A percentile compares a stretch with the other conserved stretches of the same genome.
phyloP scores from a whole-genome alignment of 306 rosid genomes.

The Lathyrus tuberosus region DNA sequence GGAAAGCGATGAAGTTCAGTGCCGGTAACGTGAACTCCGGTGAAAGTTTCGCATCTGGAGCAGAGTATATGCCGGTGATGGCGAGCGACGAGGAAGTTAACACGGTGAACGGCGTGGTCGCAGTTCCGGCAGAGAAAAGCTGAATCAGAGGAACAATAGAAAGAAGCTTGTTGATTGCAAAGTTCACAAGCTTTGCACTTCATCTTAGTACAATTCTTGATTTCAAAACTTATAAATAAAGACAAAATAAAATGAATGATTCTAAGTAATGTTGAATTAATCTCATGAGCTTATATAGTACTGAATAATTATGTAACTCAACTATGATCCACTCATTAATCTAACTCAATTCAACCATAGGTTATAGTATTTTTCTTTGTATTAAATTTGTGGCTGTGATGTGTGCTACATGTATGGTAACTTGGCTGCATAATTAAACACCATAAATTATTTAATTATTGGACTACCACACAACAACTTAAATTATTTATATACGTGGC shows the following conservation, averaged over 20 bases:
- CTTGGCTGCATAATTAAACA: neutral
- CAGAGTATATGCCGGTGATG: constrained; percentile 43
- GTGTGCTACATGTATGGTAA: neutral
- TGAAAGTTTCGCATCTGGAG: constrained; percentile 27
- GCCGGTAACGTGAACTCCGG: constrained; percentile 40
- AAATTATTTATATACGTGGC: neutral
- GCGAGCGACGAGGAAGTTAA: constrained; percentile 54
- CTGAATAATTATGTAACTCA: neutral
- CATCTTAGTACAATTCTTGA: neutral
- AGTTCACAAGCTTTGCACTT: constrained; percentile 39
- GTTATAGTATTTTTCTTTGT: neutral
- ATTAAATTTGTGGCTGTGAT: constrained; percentile 10
- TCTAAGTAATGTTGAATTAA: neutral
- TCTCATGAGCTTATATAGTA: neutral
- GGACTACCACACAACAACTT: neutral
- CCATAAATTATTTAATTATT: neutral
- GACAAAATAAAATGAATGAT: no score
- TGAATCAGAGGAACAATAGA: constrained; percentile 48
- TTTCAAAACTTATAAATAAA: no score
- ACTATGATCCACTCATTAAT: neutral
- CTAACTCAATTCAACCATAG: neutral
- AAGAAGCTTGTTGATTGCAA: constrained; percentile 35
- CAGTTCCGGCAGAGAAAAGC: constrained; percentile 51
- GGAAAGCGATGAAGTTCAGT: neutral
- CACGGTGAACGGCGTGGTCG: constrained; percentile 42